Conservation (phyloP, 1,284 basidiomycete species). For the Cystobasidium slooffiae region DNA sequence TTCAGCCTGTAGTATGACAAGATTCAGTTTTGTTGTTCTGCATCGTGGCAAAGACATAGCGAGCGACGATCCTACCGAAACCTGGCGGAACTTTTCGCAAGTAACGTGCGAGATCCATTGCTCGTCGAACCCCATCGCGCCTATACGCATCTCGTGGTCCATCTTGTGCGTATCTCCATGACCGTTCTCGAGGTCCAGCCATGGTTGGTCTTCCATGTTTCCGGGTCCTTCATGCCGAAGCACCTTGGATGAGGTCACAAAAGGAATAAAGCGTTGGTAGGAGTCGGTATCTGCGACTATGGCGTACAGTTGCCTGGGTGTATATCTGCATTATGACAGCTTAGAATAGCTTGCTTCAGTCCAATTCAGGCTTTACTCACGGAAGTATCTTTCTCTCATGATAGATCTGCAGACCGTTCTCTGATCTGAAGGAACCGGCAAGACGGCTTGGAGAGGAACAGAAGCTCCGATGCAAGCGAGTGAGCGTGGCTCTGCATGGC, state of each 20-base stretch:
- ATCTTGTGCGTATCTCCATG: conserved; percentile 62
- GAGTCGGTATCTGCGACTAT: conserved; percentile 85
- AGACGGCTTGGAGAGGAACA: neutral
- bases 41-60: conserved; percentile 2
- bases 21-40: neutral
- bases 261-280: conserved; percentile 86
- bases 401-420: conserved; percentile 59
- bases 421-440: conserved; percentile 29
- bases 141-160: conserved; percentile 84
- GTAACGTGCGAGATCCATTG: conserved; percentile 84
- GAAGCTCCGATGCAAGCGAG: neutral
- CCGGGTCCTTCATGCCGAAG: conserved; percentile 26
- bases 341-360: neutral
- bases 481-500: neutral
- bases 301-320: conserved; percentile 76
- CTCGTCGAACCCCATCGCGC: conserved; percentile 85
- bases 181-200: conserved; percentile 40
- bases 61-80: conserved; percentile 66
- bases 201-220: conserved; percentile 36
- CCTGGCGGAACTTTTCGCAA: conserved; percentile 73
- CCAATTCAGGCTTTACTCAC: conserved; percentile 62
- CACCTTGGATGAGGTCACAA: conserved; percentile 78
- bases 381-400: conserved; percentile 75
- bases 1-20: conserved; percentile 66
- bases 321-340: conserved; percentile 63